Conservation (phyloP, 352 stramenopile species). For the Phytophthora aleatoria region DNA sequence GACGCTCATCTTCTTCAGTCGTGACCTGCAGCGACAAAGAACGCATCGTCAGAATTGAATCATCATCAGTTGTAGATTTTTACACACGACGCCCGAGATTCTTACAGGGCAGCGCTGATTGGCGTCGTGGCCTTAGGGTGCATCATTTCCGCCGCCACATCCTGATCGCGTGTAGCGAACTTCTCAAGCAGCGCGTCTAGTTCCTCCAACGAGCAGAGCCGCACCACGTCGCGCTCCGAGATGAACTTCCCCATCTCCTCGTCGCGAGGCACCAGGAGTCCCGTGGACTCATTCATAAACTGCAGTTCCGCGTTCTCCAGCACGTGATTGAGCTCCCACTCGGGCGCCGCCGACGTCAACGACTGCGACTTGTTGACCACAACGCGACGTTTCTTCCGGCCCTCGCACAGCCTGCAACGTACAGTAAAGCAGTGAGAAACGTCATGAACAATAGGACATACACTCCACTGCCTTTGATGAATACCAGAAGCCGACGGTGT, state of each 20-base stretch:
- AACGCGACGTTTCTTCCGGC: constrained; percentile 71
- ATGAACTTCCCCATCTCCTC: constrained; percentile 69
- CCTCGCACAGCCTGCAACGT: constrained; percentile 65
- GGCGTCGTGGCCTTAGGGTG: constrained; percentile 50
- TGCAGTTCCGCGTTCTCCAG: constrained; percentile 48
- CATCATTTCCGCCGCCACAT: constrained; percentile 75
- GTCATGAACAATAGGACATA: not conserved
- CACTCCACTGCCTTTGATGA: not conserved
- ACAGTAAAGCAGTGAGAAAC: not conserved
- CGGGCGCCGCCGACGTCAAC: constrained; percentile 41
- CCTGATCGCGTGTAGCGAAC: constrained; percentile 61
- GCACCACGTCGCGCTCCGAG: constrained; percentile 72
- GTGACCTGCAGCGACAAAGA: constrained; percentile 39
- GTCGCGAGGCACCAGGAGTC: constrained; percentile 58
- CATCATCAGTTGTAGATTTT: not conserved
- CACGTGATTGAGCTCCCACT: constrained; percentile 56
- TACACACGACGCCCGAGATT: not conserved
- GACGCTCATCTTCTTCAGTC: constrained; percentile 68
- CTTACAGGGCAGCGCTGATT: constrained; percentile 65
- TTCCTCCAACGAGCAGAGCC: constrained; percentile 64
- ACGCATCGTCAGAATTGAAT: not conserved
- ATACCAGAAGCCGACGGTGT: constrained; percentile 67
- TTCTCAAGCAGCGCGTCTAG: constrained; percentile 69
- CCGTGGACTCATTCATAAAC: constrained; percentile 83
- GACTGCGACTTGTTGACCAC: constrained; percentile 47